These are phyloP conservation scores for Fusarium goolgardi DNA, from an alignment of 2,329 filamentous ascomycete species.

Conservation along the genomic window DNA sequence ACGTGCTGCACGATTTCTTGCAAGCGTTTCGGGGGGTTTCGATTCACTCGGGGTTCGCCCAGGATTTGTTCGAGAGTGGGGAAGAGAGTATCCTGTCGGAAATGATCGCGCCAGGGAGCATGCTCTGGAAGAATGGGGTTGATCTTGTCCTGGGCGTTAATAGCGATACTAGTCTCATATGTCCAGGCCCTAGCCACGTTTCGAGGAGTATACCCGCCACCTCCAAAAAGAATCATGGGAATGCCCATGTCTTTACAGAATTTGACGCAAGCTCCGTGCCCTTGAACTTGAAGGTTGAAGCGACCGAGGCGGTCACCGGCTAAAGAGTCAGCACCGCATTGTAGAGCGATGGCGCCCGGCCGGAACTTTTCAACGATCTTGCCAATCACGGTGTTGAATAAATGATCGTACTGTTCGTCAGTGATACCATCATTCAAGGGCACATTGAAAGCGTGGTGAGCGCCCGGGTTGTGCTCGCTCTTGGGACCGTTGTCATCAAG, in stretches of 20 bases:
- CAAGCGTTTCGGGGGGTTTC: slow-evolving; percentile 81
- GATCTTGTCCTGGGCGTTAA: slow-evolving; percentile 78
- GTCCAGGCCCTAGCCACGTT: slow-evolving; percentile 98
- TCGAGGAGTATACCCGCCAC: slow-evolving; percentile 94
- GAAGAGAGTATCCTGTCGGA: slow-evolving; percentile 87
- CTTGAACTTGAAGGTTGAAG: slow-evolving; percentile 96
- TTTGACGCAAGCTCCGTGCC: slow-evolving; percentile 90
- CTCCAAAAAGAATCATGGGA: slow-evolving; percentile 90
- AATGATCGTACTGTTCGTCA: slow-evolving; percentile 85
- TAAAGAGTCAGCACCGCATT: slow-evolving; percentile 95
- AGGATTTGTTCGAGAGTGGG: slow-evolving; percentile 82
- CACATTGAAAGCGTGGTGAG: slow-evolving; percentile 90
- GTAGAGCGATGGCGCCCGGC: slow-evolving; percentile 91
- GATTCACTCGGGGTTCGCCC: slow-evolving; percentile 77
- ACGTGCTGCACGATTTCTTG: slow-evolving; percentile 81
- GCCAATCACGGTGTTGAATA: slow-evolving; percentile 86
- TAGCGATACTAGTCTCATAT: slow-evolving; percentile 92
- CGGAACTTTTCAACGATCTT: slow-evolving; percentile 83
- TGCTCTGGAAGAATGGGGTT: slow-evolving; percentile 79
- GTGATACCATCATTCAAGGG: slow-evolving; percentile 91
- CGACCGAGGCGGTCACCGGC: slow-evolving; percentile 92
- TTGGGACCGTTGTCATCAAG: slow-evolving; percentile 86
- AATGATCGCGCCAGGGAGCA: slow-evolving; percentile 88
- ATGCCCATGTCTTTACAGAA: slow-evolving; percentile 85
- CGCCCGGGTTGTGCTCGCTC: slow-evolving; percentile 85